Evolutionary conservation across 177 flowering plant species (phyloP), one percentile per base, ranked within the genome.

Genomic region (Vitis hybrid): DNA sequence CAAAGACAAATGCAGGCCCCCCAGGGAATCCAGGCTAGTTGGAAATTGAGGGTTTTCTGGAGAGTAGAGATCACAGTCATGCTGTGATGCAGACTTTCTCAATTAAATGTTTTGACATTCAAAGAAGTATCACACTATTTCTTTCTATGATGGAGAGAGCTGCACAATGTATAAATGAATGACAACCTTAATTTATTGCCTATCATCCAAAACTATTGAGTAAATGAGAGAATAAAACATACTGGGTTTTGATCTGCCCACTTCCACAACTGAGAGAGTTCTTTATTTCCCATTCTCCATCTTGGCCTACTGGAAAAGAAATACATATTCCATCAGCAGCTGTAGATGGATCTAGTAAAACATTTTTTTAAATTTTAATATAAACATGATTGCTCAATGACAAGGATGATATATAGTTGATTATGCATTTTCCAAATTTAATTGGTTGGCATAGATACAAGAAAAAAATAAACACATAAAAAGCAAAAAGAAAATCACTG

Each of bases 171-270:
- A 14, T 18, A 24, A 4, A 58, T 18, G 11, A 32, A 54, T 54
- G 12, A 32, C 32, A 51, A 51, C 15, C 32, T 56, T 35, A 8
- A 62, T 12, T 54, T 48, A 56, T 56, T 11, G 60, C 19, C 19
- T 27, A 65, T 35, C 46, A 35, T 35, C 46, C 46, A 12, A 27
- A 58, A 13, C 15, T 48, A 27, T 12, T 19, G 6, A 19, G 13
- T 18, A 65, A 52, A 27, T 48, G 6, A 13, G 21, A 51, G 10
- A 67, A 17, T 14, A 65, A 51, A 49, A 84, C 88, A 30, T 61
- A 95, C 98, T 66, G 91, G 97, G 83, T 93, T 91, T 64, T 86
- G 90, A 79, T 95, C 99, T 50, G 99, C 91, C 97, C 99, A 95
- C 71, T 86, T 95, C 99, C 99, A 95, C 74, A 95, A 70, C 73